phyloP scores from a whole-genome alignment of 192 early-diverging fungal genomes.

The Dispira simplex region DNA sequence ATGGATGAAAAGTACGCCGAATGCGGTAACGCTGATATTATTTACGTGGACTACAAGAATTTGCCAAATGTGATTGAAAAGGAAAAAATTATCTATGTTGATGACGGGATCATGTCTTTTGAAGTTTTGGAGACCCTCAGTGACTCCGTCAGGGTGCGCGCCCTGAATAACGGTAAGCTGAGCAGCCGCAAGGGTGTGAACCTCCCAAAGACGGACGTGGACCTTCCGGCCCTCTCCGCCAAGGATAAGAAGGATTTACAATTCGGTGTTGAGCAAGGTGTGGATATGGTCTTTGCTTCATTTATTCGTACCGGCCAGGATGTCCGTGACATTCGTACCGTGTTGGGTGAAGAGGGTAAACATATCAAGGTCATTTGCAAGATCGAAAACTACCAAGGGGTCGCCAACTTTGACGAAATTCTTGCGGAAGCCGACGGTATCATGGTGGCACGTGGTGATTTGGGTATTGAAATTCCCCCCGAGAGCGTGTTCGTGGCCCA shows the following conservation, averaged over 20 bases:
- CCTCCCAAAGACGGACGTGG: slow-evolving; percentile 76
- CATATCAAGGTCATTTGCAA: slow-evolving; percentile 93
- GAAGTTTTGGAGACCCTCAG: slow-evolving; percentile 59
- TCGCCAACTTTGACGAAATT: slow-evolving; percentile 98
- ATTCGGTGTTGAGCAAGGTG: slow-evolving; percentile 88
- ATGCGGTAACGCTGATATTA: slow-evolving; percentile 39
- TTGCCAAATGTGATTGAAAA: slow-evolving; percentile 55
- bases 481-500: slow-evolving; percentile 86
- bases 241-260: slow-evolving; percentile 84
- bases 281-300: slow-evolving; percentile 92
- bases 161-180: slow-evolving; percentile 73
- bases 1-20: slow-evolving; percentile 44
- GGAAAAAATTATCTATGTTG: slow-evolving; percentile 70
- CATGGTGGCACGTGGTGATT: slow-evolving; percentile 98
- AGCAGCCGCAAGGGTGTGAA: slow-evolving; percentile 94
- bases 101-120: slow-evolving; percentile 94
- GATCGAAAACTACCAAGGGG: slow-evolving; percentile 96
- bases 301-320: slow-evolving; percentile 91
- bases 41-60: slow-evolving; percentile 75
- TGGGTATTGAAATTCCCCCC: slow-evolving; percentile 94
- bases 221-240: slow-evolving; percentile 87
- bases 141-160: slow-evolving; percentile 47
- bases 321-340: slow-evolving; percentile 70
- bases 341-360: slow-evolving; percentile 67
- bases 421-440: slow-evolving; percentile 85